Conservation (phyloP, 2,329 filamentous ascomycete species). For the Talaromyces sp. region DNA sequence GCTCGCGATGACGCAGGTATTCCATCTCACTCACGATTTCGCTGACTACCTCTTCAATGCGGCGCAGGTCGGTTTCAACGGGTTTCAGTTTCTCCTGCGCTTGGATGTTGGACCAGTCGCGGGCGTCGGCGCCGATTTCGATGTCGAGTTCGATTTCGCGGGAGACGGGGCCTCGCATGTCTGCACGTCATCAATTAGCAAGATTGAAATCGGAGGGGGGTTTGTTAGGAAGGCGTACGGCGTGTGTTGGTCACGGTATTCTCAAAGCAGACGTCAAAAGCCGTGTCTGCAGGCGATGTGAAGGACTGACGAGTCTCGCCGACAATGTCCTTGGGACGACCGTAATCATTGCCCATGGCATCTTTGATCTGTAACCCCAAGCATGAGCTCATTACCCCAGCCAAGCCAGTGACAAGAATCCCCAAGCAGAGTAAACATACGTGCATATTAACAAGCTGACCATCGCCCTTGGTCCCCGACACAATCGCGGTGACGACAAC, state of each 20-base stretch:
- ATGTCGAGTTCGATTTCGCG: constrained; percentile 88
- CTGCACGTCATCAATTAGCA: constrained; percentile 22
- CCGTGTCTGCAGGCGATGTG: constrained; percentile 84
- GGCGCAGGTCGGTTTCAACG: constrained; percentile 87
- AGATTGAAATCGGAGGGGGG: too few species aligned
- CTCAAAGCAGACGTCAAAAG: constrained; percentile 96
- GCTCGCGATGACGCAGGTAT: constrained; percentile 82
- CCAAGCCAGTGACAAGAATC: background rate
- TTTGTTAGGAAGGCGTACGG: constrained; percentile 51
- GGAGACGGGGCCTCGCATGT: constrained; percentile 47
- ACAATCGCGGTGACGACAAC: constrained; percentile 93
- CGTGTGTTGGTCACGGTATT: constrained; percentile 60
- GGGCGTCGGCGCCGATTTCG: constrained; percentile 93
- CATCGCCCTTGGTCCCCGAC: constrained; percentile 82
- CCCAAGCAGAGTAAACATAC: constrained; percentile 51
- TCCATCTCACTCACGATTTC: constrained; percentile 96
- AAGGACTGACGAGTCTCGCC: constrained; percentile 93
- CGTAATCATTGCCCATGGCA: constrained; percentile 93
- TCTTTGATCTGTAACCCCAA: constrained; percentile 73
- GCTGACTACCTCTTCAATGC: constrained; percentile 83
- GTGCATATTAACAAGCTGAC: constrained; percentile 90
- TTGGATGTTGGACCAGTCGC: constrained; percentile 96
- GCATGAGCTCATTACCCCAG: background rate
- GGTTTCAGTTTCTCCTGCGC: constrained; percentile 97
- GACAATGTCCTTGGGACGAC: constrained; percentile 80